Conservation (phyloP, 345 rosid species). For the Murraya paniculata region DNA sequence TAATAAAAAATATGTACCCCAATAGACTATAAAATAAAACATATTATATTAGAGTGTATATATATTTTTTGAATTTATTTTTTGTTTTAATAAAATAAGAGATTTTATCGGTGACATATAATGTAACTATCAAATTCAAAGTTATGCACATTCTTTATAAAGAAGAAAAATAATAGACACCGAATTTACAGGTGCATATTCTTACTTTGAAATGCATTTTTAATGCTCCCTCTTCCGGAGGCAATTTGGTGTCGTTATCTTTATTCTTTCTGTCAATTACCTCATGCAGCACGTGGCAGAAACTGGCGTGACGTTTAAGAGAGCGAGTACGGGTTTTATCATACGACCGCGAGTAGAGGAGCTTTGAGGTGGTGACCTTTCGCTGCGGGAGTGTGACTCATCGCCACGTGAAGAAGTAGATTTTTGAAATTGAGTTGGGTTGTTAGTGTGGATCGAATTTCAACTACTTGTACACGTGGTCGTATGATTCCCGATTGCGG, state of each 20-base stretch:
- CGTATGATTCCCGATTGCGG: background rate
- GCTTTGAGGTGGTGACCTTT: no score
- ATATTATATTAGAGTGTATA: no score
- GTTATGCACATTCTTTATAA: no score
- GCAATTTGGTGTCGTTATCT: background rate
- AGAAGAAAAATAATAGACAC: background rate
- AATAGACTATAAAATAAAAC: no score
- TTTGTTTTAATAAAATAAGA: no score
- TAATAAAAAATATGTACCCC: no score
- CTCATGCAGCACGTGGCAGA: background rate
- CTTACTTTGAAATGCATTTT: background rate
- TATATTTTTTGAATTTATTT: no score
- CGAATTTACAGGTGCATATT: background rate
- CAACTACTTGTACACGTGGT: constrained; percentile 13
- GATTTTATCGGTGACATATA: no score
- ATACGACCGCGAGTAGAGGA: background rate
- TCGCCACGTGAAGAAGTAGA: background rate
- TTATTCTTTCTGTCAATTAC: background rate
- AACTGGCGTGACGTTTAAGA: background rate
- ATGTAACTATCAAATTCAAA: no score
- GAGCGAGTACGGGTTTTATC: background rate
- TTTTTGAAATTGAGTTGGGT: no score
- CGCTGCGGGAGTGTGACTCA: background rate
- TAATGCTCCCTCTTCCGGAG: background rate
- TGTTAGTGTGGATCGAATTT: background rate